A percentile compares a stretch with the other conserved stretches of the same genome.
Conservation (phyloP, 371 early-diverging fungal species). For the Syncephalis fuscata region DNA sequence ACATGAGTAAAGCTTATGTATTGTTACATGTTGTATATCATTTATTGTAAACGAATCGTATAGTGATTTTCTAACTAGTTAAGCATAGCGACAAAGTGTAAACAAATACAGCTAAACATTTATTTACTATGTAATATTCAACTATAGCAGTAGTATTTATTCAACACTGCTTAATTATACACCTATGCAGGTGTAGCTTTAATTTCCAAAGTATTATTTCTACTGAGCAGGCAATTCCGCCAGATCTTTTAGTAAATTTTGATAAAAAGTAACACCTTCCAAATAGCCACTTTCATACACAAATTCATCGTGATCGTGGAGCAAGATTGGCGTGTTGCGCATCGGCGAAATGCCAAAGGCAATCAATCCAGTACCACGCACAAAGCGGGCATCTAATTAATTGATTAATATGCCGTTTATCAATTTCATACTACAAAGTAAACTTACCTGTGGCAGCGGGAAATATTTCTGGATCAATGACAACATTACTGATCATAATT, state of each 20-base stretch:
- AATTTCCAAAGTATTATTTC: no score
- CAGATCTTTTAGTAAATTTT: conserved; percentile 3
- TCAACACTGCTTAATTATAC: no score
- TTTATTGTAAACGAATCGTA: no score
- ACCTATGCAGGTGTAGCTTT: no score
- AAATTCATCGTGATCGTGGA: conserved; percentile 70
- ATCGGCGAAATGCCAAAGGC: conserved; percentile 57
- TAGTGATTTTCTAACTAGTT: no score
- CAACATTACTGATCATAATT: conserved; percentile 7
- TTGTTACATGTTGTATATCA: no score
- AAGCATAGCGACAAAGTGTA: no score
- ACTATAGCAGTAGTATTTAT: no score
- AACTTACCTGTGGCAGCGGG: conserved; percentile 31
- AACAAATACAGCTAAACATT: no score
- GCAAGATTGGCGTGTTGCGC: conserved; percentile 36
- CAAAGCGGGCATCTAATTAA: conserved; percentile 1
- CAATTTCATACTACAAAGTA: neutral
- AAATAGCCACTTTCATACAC: conserved; percentile 45
- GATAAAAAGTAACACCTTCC: conserved; percentile 50
- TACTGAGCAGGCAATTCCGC: conserved; percentile 1
- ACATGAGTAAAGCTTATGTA: no score
- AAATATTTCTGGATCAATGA: conserved; percentile 49
- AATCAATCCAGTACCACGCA: conserved; percentile 44
- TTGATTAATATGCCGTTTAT: neutral
- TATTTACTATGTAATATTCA: no score